Evolutionary conservation across 768 basidiomycete genomes (phyloP).

Genomic region (Boletus speciosus): DNA sequence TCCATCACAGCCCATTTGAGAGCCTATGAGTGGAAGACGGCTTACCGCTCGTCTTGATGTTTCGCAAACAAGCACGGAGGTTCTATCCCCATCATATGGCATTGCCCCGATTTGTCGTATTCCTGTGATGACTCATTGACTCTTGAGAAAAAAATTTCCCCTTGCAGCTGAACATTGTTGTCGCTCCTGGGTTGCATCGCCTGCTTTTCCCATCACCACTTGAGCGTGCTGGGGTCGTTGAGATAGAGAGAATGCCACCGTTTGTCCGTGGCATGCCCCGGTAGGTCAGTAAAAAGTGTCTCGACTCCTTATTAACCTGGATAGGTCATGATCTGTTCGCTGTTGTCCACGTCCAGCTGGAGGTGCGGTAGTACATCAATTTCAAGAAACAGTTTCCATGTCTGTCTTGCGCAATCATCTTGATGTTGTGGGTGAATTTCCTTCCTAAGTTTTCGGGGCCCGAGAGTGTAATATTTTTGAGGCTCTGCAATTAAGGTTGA

Average conservation of each 20-base stretch:
- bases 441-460: neutral
- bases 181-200: neutral
- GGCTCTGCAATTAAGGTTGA: neutral
- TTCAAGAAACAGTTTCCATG: neutral
- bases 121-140: neutral
- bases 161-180: no score
- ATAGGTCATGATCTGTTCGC: neutral
- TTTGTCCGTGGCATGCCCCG: neutral
- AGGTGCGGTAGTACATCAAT: neutral
- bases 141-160: no score
- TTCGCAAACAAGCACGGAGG: neutral
- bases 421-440: neutral
- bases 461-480: neutral
- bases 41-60: no score
- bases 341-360: neutral
- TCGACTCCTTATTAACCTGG: neutral
- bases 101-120: neutral
- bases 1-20: no score
- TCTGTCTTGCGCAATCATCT: neutral
- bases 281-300: neutral
- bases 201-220: neutral
- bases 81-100: neutral
- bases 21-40: no score
- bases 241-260: neutral
- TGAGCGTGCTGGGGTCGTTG: no score